A percentile compares a stretch with the other conserved stretches of the same genome.
Conservation (phyloP, 139 green algal genomes). For the Volvox africanus region DNA sequence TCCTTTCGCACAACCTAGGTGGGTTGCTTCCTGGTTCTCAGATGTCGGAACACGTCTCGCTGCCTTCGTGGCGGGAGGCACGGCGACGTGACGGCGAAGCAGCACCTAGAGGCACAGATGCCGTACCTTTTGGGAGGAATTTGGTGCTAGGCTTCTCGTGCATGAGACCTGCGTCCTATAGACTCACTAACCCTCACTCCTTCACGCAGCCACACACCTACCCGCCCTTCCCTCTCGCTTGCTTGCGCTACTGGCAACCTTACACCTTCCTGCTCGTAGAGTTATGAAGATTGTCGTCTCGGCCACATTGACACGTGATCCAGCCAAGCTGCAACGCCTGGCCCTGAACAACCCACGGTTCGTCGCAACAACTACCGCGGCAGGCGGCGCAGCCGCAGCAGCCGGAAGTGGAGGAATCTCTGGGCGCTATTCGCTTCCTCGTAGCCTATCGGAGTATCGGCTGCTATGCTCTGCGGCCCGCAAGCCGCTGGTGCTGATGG, state of each 20-base stretch:
- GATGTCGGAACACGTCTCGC: too few species aligned
- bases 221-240: neutral
- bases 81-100: too few species aligned
- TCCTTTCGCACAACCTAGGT: neutral
- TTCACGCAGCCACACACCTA: too few species aligned
- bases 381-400: neutral
- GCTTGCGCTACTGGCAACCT: neutral
- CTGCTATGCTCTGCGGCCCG: conserved; percentile 73
- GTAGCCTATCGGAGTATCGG: conserved; percentile 81
- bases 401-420: neutral
- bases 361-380: conserved; percentile 54
- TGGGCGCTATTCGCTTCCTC: conserved; percentile 78
- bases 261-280: neutral
- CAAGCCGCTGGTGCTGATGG: conserved; percentile 83
- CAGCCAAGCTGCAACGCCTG: conserved; percentile 85
- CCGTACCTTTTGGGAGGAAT: too few species aligned
- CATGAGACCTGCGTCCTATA: too few species aligned
- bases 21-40: too few species aligned
- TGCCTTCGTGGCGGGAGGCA: too few species aligned
- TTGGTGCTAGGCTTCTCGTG: too few species aligned
- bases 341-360: conserved; percentile 84
- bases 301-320: conserved; percentile 93
- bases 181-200: too few species aligned
- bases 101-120: too few species aligned
- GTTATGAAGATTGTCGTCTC: conserved; percentile 91